phyloP scores from a whole-genome alignment of 352 stramenopile genomes.

The Pythium biforme region DNA sequence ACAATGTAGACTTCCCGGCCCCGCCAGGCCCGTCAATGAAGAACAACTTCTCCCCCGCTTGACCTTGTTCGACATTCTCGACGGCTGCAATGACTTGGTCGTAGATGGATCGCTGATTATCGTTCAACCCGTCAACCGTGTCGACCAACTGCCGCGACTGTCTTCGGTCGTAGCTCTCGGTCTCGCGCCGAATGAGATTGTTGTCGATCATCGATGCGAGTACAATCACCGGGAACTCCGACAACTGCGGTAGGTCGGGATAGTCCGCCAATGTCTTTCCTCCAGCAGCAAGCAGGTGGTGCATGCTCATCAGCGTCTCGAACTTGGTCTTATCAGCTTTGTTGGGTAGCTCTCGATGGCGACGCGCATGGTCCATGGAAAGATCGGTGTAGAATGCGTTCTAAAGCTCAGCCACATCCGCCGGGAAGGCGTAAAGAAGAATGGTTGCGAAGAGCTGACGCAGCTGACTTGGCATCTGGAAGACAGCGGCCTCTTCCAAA shows the following conservation, averaged over 20 bases:
- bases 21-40: slow-evolving; percentile 32
- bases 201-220: slow-evolving; percentile 6
- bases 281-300: slow-evolving; percentile 6
- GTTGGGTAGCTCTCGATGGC: background rate
- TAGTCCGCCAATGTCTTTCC: slow-evolving; percentile 15
- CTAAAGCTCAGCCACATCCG: slow-evolving; percentile 20
- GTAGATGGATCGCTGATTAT: slow-evolving; percentile 18
- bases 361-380: slow-evolving; percentile 8
- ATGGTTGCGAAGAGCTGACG: slow-evolving; percentile 34
- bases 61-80: background rate
- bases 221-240: slow-evolving; percentile 6
- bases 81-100: slow-evolving; percentile 11
- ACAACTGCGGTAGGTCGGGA: slow-evolving; percentile 11
- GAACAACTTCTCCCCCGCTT: slow-evolving; percentile 23
- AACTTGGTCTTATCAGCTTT: slow-evolving; percentile 17
- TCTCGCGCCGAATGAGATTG: slow-evolving; percentile 5
- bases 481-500: slow-evolving; percentile 15
- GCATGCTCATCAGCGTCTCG: slow-evolving; percentile 18
- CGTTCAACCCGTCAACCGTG: slow-evolving; percentile 1
- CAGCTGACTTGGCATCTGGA: slow-evolving; percentile 32
- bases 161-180: slow-evolving; percentile 8
- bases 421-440: slow-evolving; percentile 20
- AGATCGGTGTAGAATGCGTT: slow-evolving; percentile 21
- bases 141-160: slow-evolving; percentile 10
- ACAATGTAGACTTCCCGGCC: slow-evolving; percentile 25